phyloP scores from a whole-genome alignment of 1,284 basidiomycete species.

The Pseudozyma sp. region DNA sequence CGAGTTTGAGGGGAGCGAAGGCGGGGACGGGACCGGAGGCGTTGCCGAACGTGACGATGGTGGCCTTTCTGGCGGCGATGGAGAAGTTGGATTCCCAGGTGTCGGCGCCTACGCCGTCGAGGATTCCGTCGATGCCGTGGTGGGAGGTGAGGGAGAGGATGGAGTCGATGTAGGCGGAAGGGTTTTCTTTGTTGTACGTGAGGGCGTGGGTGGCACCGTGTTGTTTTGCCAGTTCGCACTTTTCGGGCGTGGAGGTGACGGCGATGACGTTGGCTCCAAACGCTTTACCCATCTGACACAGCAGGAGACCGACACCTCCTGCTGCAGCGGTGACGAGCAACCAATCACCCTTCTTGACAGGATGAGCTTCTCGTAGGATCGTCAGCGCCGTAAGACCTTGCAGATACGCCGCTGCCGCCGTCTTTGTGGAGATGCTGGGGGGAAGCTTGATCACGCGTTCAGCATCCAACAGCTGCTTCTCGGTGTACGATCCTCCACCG shows the following conservation, averaged over 20 bases:
- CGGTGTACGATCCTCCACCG: constrained; percentile 77
- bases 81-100: constrained; percentile 77
- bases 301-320: constrained; percentile 75
- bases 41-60: constrained; percentile 88
- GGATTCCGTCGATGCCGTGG: constrained; percentile 82
- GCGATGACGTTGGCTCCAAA: constrained; percentile 89
- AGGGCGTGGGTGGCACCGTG: constrained; percentile 90
- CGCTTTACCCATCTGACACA: constrained; percentile 72
- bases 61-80: constrained; percentile 72
- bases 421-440: constrained; percentile 73
- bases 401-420: constrained; percentile 77
- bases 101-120: constrained; percentile 87
- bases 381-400: constrained; percentile 85
- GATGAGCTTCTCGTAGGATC: constrained; percentile 84
- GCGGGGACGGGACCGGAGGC: constrained; percentile 79
- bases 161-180: constrained; percentile 61
- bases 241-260: constrained; percentile 87
- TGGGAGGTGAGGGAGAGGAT: constrained; percentile 77
- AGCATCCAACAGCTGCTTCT: constrained; percentile 80
- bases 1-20: constrained; percentile 79
- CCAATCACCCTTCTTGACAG: constrained; percentile 76
- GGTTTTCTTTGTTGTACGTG: constrained; percentile 74
- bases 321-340: constrained; percentile 89
- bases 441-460: constrained; percentile 74
- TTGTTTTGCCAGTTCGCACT: constrained; percentile 82